Evolutionary conservation across 108 stramenopile genomes (phyloP), one percentile per base, ranked within the genome.

Genomic region (Heterococcus sp.): DNA sequence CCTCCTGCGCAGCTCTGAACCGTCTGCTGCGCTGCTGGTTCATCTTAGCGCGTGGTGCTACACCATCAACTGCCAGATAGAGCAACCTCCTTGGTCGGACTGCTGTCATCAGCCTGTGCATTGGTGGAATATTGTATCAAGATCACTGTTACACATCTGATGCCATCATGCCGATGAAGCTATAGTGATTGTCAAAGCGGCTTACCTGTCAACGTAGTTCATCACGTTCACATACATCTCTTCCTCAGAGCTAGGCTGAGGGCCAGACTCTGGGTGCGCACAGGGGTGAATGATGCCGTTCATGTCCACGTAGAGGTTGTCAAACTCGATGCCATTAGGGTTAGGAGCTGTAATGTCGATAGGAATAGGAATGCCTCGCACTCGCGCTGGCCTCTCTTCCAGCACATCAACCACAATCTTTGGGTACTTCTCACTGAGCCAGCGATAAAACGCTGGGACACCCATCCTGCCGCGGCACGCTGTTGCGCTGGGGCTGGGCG

Each of bases 281-380:
- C 97, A 98, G 14, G 96, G 96, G 86, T 99, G 98, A 72, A 99
- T 97, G 72, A 99, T 95, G 2, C 98, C 98, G 78, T 99, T 99
- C 96, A 99, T 96, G 85, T 99, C 98, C 39, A 99, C 89, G 81
- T 99, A 99, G 64, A 99, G 90, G 82, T 96, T 94, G 74, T 90
- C 90, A 26, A 88, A 89, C 86, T 99, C 97, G 66, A 87, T 82
- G 32, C 67, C 86, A 36, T 89, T 89, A 0, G 96, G 95, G 83
- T 98, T 97, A 37, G 96, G 93, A 5, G 86, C 69, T 21, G 92
- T 93, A 70, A 83, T 71, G 78, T 97, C 94, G 71, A 96, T 88
- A 4, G 95, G 93, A 37, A 93, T 76, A 38, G 88, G 91, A 37
- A 86, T 78, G 66, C 86, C 91, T 8, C 74, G 75, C 11, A 90